Base-by-base conservation (phyloP, 2,329 filamentous ascomycete genomes). In the Sclerotinia trifoliorum region DNA sequence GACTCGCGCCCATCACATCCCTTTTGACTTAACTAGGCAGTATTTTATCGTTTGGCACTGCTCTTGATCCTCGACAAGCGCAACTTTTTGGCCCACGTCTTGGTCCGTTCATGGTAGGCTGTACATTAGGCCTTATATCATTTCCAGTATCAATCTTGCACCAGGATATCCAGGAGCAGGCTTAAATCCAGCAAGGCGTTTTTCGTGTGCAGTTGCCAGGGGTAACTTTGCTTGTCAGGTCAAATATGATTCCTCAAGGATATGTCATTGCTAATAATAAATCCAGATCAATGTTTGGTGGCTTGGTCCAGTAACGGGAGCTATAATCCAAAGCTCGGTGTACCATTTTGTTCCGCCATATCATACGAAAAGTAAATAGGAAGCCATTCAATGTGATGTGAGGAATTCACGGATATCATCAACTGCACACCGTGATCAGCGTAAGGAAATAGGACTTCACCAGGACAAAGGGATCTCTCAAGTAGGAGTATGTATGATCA, bases 1-100 rank as follows among this genome's bases (percentile, higher is more conserved):
- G 69, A 51, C 70, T 21, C 68, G 73, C 6, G 3, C 32, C 11
- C 13, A 58, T 15, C 10, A 1, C 17, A 1, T 1, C 19, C 29
- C 66, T 21, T 5, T 26, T 48, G 24, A 26, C n/a, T 32, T 71
- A 54, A 71, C 49, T 1, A 24, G 2, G 15, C 15, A 46, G 77
- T 73, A 0, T 82, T 85, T 66, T 86, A 7, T 80, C 83, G 0
- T 86, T 86, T 70, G 83, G 84, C 0, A 81, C 85, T 3, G 84
- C 82, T 11, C 73, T 86, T 5, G 84, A 86, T 73, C 84, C 84
- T 0, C 74, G 84, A 24, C 83, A 86, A 71, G 78, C 77, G 0
- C 77, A 80, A 42, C 78, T 82, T 1, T 82, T 85, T 69, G 84
- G 84, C 0, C 83, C 82, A 8, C 80, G 82, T 0, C 73, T 84